A percentile compares a stretch with the other conserved stretches of the same genome.
phyloP scores from a whole-genome alignment of 306 rosid genomes.

The Inga leiocalycina region DNA sequence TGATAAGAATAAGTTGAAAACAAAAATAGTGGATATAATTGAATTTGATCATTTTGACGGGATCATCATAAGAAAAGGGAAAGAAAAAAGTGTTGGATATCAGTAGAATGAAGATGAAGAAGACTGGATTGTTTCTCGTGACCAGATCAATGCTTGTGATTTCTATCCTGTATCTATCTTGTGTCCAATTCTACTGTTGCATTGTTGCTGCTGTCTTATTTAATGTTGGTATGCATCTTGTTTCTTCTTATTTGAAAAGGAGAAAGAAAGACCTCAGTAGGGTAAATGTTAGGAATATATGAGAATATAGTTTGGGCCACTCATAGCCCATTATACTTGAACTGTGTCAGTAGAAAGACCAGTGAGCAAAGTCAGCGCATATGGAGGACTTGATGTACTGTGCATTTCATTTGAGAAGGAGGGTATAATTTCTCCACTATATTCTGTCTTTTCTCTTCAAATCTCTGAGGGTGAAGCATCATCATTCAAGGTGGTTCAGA shows the following conservation, averaged over 20 bases:
- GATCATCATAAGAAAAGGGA: background rate
- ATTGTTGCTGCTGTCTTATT: background rate
- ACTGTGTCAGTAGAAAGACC: background rate
- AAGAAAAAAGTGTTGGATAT: background rate
- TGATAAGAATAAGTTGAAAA: background rate
- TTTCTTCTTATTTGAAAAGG: background rate
- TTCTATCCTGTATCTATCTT: background rate
- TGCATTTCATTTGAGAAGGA: background rate
- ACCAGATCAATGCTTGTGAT: background rate
- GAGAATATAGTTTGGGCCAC: background rate
- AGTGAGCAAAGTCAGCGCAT: background rate
- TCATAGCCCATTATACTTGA: background rate
- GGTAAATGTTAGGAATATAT: background rate
- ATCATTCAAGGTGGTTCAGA: background rate
- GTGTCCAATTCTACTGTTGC: background rate
- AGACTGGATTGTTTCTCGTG: background rate
- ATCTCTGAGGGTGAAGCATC: background rate
- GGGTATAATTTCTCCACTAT: background rate
- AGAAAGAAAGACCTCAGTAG: background rate
- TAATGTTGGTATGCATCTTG: background rate
- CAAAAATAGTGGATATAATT: background rate
- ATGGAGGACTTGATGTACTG: background rate
- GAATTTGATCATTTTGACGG: background rate
- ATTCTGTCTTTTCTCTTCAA: background rate
- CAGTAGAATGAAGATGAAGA: background rate